Base-by-base conservation (phyloP, 495 filamentous ascomycete species). In the Cenococcum geophilum region DNA sequence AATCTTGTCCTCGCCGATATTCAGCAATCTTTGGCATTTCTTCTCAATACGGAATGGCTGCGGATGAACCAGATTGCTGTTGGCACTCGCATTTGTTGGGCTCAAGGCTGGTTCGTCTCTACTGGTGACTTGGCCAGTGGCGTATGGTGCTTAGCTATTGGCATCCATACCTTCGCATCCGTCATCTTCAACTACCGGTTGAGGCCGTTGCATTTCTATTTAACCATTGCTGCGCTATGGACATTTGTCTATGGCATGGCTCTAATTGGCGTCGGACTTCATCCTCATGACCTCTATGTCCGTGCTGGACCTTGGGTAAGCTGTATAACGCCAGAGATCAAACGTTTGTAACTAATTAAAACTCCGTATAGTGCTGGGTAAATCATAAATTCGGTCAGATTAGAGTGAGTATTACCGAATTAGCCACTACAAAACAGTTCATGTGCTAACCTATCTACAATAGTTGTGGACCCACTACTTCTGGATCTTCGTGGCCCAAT, bases 381-480 rank as follows among this genome's bases (percentile, higher is more conserved):
- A 58, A 68, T 50, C 66, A 68, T 12, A 49, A 64, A 37, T 51
- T 64, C n/a, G 22, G 37, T 10, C 48, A 62, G 40, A 52, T 68
- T 1, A 52, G 49, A 52, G 49, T 52, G 25, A 52, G 49, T 16
- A 52, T 16, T 16, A 16, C 49, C 20, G 14, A 0, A 8, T 23
- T 16, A 18, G 16, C 49, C 21, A 9, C 49, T 25, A 1, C 21
- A 52, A 0, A 1, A 22, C 18, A 23, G 18, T 2, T 16, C 20
- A 52, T 1, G 5, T 2, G 5, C 49, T 52, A 27, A 52, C 22
- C 21, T 20, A 8, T 32, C 40, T 2, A 5, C 73, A 82, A 35
- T 86, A 87, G 64, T 79, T 92, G 0, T 83, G 81, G 78, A 80
- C 85, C 20, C 88, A 92, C 64, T 92, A 92, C 67, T 78, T 91